These are phyloP conservation scores for Blastobotrys ciferrii DNA, from an alignment of 1,139 yeast genomes.

Conservation along the genomic window DNA sequence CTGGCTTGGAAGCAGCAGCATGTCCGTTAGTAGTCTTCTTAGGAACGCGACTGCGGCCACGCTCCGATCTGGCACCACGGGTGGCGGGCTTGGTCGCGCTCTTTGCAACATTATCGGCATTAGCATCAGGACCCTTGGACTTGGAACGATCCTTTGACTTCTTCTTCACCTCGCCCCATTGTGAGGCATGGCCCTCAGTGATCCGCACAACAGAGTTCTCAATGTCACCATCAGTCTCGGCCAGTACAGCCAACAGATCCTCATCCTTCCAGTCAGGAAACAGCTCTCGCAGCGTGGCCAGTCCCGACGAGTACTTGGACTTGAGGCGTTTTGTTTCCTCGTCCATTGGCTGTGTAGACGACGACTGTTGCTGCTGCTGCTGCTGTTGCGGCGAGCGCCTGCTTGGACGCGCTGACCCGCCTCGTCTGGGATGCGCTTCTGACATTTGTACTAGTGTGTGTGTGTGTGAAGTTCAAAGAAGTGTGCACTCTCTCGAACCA, in stretches of 20 bases:
- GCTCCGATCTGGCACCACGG: conserved; percentile 19
- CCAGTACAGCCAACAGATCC: conserved; percentile 72
- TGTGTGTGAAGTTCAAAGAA: background rate
- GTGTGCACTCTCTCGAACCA: background rate
- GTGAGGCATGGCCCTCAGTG: conserved; percentile 63
- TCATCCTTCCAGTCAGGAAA: conserved; percentile 95
- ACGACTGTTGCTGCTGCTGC: too few relatives aligned
- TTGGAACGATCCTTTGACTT: conserved; percentile 36
- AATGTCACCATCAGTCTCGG: conserved; percentile 69
- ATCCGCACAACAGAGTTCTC: conserved; percentile 83
- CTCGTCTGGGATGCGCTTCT: conserved; percentile 13
- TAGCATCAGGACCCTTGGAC: conserved; percentile 32
- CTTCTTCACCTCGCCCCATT: conserved; percentile 64
- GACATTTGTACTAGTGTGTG: conserved; percentile 12
- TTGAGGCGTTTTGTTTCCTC: conserved; percentile 41
- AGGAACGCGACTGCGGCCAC: conserved; percentile 22
- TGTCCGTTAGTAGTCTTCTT: conserved; percentile 19
- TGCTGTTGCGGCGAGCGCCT: conserved; percentile 1
- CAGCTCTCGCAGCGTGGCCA: conserved; percentile 70
- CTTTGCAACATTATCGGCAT: conserved; percentile 13
- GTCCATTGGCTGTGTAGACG: conserved; percentile 30
- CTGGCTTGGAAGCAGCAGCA: conserved; percentile 15
- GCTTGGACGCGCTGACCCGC: conserved; percentile 10
- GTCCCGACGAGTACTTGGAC: conserved; percentile 38
- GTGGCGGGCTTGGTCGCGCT: conserved; percentile 1